phyloP scores from a whole-genome alignment of 805 yeast genomes.

The Ogataea pignaliae region DNA sequence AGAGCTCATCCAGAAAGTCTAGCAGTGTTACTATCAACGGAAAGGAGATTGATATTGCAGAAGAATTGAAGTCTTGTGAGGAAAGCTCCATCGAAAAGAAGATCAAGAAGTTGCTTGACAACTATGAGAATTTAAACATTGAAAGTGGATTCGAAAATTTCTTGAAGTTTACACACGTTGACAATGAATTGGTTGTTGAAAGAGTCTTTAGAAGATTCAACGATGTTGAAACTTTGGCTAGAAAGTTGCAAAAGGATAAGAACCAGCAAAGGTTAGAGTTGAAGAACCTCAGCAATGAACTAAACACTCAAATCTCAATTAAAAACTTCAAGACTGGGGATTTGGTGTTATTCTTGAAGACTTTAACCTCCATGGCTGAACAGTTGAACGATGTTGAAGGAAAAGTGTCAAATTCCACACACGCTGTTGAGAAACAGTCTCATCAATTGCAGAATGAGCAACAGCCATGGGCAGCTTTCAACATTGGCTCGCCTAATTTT shows the following conservation, averaged over 20 bases:
- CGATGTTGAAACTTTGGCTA: conserved; percentile 88
- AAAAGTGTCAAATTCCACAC: conserved; percentile 1
- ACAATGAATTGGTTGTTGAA: conserved; percentile 24
- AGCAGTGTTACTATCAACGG: conserved; percentile 1
- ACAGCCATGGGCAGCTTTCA: conserved; percentile 92
- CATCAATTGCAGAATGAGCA: conserved; percentile 1
- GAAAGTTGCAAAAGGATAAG: conserved; percentile 74
- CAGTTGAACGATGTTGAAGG: conserved; percentile 1
- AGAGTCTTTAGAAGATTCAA: conserved; percentile 67
- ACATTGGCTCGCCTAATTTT: conserved; percentile 81
- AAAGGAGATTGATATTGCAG: conserved; percentile 7
- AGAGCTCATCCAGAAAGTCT: not conserved
- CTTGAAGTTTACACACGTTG: conserved; percentile 19
- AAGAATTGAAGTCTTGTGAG: conserved; percentile 11
- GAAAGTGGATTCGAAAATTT: conserved; percentile 35
- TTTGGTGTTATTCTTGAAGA: conserved; percentile 80
- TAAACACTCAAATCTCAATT: conserved; percentile 57
- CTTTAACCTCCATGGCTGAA: conserved; percentile 30
- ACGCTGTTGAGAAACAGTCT: not conserved
- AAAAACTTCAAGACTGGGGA: conserved; percentile 68
- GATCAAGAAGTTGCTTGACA: conserved; percentile 10
- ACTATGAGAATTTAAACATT: conserved; percentile 15
- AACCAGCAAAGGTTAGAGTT: conserved; percentile 46
- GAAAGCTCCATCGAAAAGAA: conserved; percentile 22
- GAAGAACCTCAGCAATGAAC: conserved; percentile 31